Conservation (phyloP, 192 early-diverging fungal genomes). For the Lunasporangiospora selenospora region DNA sequence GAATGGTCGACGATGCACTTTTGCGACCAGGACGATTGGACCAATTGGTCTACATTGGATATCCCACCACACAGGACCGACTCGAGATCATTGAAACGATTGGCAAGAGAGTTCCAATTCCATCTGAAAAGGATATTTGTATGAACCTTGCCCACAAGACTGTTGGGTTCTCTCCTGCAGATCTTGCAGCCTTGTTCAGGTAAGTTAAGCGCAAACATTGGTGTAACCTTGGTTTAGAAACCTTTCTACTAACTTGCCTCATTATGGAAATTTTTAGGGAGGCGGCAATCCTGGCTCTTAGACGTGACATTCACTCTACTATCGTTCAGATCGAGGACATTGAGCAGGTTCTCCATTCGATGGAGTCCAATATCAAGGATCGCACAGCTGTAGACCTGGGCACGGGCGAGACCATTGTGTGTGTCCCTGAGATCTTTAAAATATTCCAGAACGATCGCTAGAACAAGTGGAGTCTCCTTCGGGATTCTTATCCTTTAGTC, state of each 20-base stretch:
- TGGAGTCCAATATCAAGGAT: conserved; percentile 15
- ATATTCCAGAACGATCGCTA: too few relatives aligned
- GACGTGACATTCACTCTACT: conserved; percentile 18
- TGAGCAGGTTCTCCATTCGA: conserved; percentile 11
- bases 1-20: conserved; percentile 87
- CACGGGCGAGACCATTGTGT: too few relatives aligned
- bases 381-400: too few relatives aligned
- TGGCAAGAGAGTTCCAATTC: conserved; percentile 63
- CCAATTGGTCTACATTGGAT: conserved; percentile 75
- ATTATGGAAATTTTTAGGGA: conserved; percentile 10
- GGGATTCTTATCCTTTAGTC: too few relatives aligned
- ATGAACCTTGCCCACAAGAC: conserved; percentile 58
- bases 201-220: conserved; percentile 7
- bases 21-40: conserved; percentile 88
- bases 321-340: conserved; percentile 22
- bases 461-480: too few relatives aligned
- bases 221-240: too few relatives aligned
- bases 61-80: conserved; percentile 66
- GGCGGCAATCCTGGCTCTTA: conserved; percentile 33
- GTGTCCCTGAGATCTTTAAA: too few relatives aligned
- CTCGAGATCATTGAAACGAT: conserved; percentile 73
- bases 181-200: conserved; percentile 71
- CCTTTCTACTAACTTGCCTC: not conserved
- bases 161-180: conserved; percentile 79
- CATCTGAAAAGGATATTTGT: conserved; percentile 53